Conservation (phyloP, 495 filamentous ascomycete species). For the Alectoria sarmentosa region DNA sequence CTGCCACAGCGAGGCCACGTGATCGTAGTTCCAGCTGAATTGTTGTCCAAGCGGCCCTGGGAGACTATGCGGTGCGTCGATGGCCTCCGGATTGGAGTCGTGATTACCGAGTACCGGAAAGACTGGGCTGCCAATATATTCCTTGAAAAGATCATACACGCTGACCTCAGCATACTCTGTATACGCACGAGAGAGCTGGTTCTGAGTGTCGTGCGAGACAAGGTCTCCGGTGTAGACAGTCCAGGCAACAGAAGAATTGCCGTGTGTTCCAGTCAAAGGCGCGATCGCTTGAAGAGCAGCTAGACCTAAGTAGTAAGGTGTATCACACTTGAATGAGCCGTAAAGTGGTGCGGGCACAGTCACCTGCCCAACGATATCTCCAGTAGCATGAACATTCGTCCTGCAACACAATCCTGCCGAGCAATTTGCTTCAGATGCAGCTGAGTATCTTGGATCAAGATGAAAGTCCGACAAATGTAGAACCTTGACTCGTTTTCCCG, state of each 20-base stretch:
- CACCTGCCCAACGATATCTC: conserved; percentile 28
- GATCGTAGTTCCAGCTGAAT: conserved; percentile 49
- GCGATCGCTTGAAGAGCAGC: conserved; percentile 51
- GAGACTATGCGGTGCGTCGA: conserved; percentile 44
- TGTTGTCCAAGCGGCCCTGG: conserved; percentile 48
- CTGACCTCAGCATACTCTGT: conserved; percentile 44
- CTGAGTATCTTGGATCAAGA: conserved; percentile 50
- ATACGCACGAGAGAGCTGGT: conserved; percentile 42
- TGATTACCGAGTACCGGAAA: conserved; percentile 51
- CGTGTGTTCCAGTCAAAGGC: conserved; percentile 48
- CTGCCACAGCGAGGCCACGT: conserved; percentile 45
- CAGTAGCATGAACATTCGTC: conserved; percentile 36
- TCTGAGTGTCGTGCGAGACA: conserved; percentile 45
- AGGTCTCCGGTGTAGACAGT: conserved; percentile 51
- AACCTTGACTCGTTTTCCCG: conserved; percentile 50
- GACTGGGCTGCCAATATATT: conserved; percentile 49
- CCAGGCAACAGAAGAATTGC: conserved; percentile 38
- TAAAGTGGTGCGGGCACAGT: conserved; percentile 46
- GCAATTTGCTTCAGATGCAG: conserved; percentile 51
- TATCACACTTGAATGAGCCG: conserved; percentile 50
- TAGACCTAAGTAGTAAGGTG: conserved; percentile 51
- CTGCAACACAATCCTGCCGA: conserved; percentile 48
- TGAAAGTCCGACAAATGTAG: conserved; percentile 56
- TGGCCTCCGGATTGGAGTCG: conserved; percentile 45
- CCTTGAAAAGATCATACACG: conserved; percentile 47